A percentile compares a stretch with the other conserved stretches of the same genome.
Evolutionary conservation across 352 stramenopile genomes (phyloP).

Genomic region (Globisporangium middletonii): DNA sequence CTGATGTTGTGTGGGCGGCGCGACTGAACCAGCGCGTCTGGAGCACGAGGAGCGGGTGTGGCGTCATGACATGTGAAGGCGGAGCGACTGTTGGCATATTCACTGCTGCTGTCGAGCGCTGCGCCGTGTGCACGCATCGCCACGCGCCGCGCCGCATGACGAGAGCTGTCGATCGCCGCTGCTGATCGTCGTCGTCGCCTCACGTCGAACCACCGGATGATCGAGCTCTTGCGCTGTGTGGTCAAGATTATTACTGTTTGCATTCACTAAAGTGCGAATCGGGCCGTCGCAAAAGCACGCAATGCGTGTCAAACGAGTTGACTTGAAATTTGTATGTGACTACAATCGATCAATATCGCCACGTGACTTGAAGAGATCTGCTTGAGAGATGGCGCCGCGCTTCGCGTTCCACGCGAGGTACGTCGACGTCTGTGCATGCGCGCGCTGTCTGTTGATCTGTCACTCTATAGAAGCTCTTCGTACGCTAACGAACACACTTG

Average conservation of each 20-base stretch:
- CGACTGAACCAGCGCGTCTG: constrained; percentile 12
- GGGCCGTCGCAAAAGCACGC: not conserved
- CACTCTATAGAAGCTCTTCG: not conserved
- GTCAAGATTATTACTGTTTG: not conserved
- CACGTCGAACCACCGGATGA: not conserved
- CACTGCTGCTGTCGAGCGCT: not conserved
- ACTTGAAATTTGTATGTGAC: too few species aligned
- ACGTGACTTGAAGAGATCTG: not conserved
- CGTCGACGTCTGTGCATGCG: not conserved
- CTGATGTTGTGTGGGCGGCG: constrained; percentile 4
- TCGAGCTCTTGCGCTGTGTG: not conserved
- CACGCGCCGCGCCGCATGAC: constrained; percentile 10
- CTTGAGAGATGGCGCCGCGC: constrained; percentile 28
- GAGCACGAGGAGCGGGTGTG: not conserved
- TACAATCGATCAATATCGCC: too few species aligned
- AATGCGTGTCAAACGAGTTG: not conserved
- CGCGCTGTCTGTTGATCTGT: not conserved
- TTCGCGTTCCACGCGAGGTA: constrained; percentile 49
- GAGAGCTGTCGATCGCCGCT: not conserved
- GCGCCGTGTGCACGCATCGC: constrained; percentile 8
- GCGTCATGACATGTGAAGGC: not conserved
- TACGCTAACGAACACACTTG: not conserved
- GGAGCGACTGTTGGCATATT: not conserved
- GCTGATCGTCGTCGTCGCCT: not conserved
- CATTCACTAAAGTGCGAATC: not conserved